phyloP scores from a whole-genome alignment of 2,329 filamentous ascomycete genomes.

The Botryotinia globosa region DNA sequence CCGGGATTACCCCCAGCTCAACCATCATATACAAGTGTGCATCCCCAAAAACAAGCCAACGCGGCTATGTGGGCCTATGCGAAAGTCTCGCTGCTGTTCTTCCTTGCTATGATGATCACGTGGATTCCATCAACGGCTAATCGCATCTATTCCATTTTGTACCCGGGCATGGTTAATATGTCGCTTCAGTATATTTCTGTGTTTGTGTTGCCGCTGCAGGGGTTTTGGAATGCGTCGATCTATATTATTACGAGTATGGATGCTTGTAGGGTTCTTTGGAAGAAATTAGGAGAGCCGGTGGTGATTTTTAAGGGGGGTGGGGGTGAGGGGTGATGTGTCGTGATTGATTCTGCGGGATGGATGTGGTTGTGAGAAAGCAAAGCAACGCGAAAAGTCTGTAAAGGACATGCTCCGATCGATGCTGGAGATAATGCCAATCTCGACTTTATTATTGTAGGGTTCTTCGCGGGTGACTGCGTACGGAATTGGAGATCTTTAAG shows the following conservation, averaged over 20 bases:
- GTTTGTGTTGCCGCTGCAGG: constrained; percentile 75
- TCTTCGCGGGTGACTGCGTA: neutral
- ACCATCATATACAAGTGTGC: neutral
- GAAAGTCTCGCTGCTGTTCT: constrained; percentile 69
- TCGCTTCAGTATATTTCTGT: constrained; percentile 67
- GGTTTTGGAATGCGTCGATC: constrained; percentile 80
- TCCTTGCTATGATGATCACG: constrained; percentile 66
- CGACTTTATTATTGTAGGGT: accelerated
- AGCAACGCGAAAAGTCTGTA: neutral
- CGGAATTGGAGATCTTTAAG: neutral
- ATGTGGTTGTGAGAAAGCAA: neutral
- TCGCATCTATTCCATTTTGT: constrained; percentile 66
- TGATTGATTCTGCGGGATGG: neutral
- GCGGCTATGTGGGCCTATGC: constrained; percentile 67
- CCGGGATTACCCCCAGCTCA: neutral
- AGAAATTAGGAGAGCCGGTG: neutral
- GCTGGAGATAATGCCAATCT: neutral
- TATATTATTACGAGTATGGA: constrained; percentile 67
- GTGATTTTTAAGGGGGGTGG: neutral
- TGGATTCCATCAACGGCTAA: constrained; percentile 79
- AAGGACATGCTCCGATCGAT: too few relatives aligned
- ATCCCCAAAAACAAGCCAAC: constrained; percentile 41
- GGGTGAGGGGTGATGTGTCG: neutral
- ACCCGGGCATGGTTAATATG: constrained; percentile 51
- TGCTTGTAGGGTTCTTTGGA: neutral